These are phyloP conservation scores for Bacidia rubella DNA, from an alignment of 495 filamentous ascomycete genomes.

Conservation along the genomic window DNA sequence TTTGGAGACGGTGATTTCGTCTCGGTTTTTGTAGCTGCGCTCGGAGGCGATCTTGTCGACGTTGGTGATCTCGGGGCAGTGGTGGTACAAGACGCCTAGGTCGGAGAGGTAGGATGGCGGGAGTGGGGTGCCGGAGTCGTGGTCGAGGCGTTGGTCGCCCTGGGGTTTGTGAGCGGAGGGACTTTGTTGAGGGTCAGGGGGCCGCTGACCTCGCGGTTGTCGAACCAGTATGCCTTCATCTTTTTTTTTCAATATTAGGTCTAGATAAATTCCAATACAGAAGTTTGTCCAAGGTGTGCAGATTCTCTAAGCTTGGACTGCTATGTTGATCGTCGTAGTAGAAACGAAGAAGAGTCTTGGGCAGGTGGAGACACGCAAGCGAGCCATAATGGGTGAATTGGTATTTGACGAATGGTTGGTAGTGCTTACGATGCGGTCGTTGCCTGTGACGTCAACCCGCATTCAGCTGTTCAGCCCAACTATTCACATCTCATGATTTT, in stretches of 20 bases:
- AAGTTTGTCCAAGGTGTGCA: no score
- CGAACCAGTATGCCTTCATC: conserved; percentile 79
- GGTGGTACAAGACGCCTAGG: conserved; percentile 68
- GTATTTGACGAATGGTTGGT: no score
- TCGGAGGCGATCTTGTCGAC: conserved; percentile 60
- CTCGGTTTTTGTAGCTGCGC: conserved; percentile 87
- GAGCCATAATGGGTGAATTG: no score
- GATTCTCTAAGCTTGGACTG: no score
- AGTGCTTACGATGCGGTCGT: background rate
- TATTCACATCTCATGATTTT: background rate
- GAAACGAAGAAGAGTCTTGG: no score
- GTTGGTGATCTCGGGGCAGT: conserved; percentile 44
- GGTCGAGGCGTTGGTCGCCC: conserved; percentile 85
- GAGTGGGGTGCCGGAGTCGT: conserved; percentile 66
- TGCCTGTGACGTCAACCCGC: background rate
- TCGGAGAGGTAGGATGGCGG: conserved; percentile 44
- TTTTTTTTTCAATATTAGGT: no score
- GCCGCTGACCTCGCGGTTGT: conserved; percentile 56
- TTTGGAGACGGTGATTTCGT: conserved; percentile 82
- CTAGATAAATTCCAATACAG: background rate
- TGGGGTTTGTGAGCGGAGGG: conserved; percentile 24
- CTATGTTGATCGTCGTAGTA: no score
- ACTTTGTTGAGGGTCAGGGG: background rate
- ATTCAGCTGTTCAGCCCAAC: background rate
- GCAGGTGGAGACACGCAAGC: no score